A percentile compares a stretch with the other conserved stretches of the same genome.
phyloP scores from a whole-genome alignment of 257 asterid species.

The Fraxinus pennsylvanica region DNA sequence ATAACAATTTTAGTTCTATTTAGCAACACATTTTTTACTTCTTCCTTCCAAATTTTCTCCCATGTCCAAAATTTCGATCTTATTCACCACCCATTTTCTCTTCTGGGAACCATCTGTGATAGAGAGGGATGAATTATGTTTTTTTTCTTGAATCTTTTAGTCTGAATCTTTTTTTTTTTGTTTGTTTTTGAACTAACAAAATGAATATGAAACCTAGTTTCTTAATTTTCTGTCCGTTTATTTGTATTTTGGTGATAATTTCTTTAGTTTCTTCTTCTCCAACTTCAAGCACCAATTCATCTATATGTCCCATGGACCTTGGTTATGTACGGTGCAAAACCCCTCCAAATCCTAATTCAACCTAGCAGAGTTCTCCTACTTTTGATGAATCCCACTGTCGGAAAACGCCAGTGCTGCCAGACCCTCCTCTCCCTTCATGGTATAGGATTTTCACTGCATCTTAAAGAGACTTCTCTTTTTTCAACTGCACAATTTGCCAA shows the following conservation, averaged over 20 bases:
- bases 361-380: conserved; percentile 24
- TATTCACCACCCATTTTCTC: conserved; percentile 19
- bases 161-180: not conserved
- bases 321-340: conserved; percentile 57
- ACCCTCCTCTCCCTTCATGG: conserved; percentile 74
- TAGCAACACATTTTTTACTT: too few species aligned
- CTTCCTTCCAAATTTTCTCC: too few species aligned
- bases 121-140: not conserved
- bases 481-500: conserved; percentile 55
- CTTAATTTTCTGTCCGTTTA: conserved; percentile 29
- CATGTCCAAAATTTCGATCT: not conserved
- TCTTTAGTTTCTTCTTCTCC: conserved; percentile 1
- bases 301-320: conserved; percentile 68
- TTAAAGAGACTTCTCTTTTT: conserved; percentile 56
- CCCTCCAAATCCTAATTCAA: conserved; percentile 21
- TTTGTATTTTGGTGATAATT: conserved; percentile 17
- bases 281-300: conserved; percentile 20
- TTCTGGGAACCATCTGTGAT: not conserved
- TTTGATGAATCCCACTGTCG: conserved; percentile 17
- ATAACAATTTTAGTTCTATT: too few species aligned
- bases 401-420: conserved; percentile 57
- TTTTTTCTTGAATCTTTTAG: conserved; percentile 11
- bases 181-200: too few species aligned
- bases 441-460: conserved; percentile 54
- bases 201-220: too few species aligned